Base-by-base conservation (phyloP, 2,329 filamentous ascomycete genomes). In the Pseudogymnoascus sp. region DNA sequence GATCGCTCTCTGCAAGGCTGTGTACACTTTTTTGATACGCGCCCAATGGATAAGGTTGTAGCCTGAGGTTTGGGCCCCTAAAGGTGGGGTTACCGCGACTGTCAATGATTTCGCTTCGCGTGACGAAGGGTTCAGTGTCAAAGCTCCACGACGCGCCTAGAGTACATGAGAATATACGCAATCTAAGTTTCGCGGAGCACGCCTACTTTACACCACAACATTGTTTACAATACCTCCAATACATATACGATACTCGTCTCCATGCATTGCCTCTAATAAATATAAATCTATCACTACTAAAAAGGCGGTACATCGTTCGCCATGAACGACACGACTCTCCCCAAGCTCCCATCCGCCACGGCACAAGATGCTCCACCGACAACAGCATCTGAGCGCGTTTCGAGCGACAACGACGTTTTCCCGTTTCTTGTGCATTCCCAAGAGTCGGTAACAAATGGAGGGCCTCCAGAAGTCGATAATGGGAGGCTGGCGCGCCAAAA, bases 401-500 rank as follows among this genome's bases (percentile, higher is more conserved):
- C 58, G 28, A 63, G 61, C 16, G 65, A 68, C 22, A 64, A 61
- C 20, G 67, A 68, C 22, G 63, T 60, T 11, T 64, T 66, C 54
- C 64, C 60, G 5, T 66, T 65, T 59, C 59, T 63, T 18, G 64
- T 65, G 5, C 64, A 67, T 20, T 63, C 64, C 12, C 57, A 63
- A 30, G 60, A 59, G 57, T 64, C 64, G 58, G 50, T 60, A 16
- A 60, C 41, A 22, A 70, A 64, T 43, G 67, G 68, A 30, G 70
- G 68, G 35, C 61, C 38, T 20, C 60, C 63, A 14, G 65, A 63
- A 6, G 63, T 66, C 37, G 61, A 38, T 38, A 70, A 68, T 60
- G 66, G 58, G 41, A 66, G 74, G 80, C 78, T 66, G 22, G 67
- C 70, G 18, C 71, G 70, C 60, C 69, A 70, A 60, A 85, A 83